Conservation (phyloP, 2,329 filamentous ascomycete species). For the Calonectria leucothoes region DNA sequence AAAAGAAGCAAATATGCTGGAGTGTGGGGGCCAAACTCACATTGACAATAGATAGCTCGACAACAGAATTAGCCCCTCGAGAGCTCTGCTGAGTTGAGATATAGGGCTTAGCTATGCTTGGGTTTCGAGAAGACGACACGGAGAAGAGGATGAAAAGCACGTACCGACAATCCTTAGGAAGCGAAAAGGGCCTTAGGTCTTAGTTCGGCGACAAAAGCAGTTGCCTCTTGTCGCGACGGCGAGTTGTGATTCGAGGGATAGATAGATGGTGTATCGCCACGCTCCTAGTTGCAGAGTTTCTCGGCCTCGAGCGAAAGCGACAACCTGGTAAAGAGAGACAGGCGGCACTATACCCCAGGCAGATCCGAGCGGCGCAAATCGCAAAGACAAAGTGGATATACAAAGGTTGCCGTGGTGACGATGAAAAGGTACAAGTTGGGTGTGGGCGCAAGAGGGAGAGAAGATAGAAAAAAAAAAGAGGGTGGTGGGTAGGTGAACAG, state of each 20-base stretch:
- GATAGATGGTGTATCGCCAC: background rate
- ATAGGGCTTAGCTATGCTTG: background rate
- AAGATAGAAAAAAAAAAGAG: background rate
- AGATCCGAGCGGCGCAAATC: background rate
- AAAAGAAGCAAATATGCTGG: background rate
- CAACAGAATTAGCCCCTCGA: background rate
- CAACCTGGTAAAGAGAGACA: background rate
- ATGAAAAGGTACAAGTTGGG: background rate
- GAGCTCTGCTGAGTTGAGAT: background rate
- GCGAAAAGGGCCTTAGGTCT: background rate
- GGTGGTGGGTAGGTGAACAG: background rate
- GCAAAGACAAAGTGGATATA: background rate
- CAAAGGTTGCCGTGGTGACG: constrained; percentile 10
- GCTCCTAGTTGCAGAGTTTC: background rate
- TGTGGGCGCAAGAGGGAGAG: background rate
- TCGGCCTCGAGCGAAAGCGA: background rate
- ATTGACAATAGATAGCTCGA: background rate
- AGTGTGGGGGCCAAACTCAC: background rate
- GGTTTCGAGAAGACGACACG: background rate
- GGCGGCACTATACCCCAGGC: background rate
- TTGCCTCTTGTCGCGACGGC: background rate
- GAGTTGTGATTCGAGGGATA: background rate
- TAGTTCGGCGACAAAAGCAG: background rate
- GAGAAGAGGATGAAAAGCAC: background rate
- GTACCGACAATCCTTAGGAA: background rate